Base-by-base conservation (phyloP, 495 filamentous ascomycete species). In the Xylaria telfairii region DNA sequence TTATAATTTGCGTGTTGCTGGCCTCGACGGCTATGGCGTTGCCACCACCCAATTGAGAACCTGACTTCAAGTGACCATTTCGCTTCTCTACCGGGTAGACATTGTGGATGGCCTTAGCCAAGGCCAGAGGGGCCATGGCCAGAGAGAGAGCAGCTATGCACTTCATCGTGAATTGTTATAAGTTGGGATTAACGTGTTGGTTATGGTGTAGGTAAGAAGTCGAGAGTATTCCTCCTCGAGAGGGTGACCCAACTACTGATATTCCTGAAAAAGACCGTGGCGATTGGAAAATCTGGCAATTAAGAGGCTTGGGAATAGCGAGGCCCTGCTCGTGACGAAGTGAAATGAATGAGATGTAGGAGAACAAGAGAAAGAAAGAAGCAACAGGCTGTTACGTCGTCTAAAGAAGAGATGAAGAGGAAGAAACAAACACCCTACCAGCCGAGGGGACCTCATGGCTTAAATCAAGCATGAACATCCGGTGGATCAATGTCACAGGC, bases 261-360 rank as follows among this genome's bases (percentile, higher is more conserved):
- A 62, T 74, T 75, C 68, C 51, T 59, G 63, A 65, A 74, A 73
- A 79, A 74, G 71, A 79, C 70, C 60, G 73, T 78, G 63, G 53
- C 60, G 68, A 39, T 68, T 68, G 30, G 9, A 21, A n/a, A 57
- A 71, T 74, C 70, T 78, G 74, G 74, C 76, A 72, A 78, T 74
- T 62, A 62, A 53, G 60, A 71, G 68, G 74, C 75, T 71, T 75
- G 65, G 70, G 73, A 80, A 76, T 56, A 79, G 83, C 84, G 86
- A 87, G 86, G 79, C 82, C 85, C 86, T 87, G 85, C 86, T 87
- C 86, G 86, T 81, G 74, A 80, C 75, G 77, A 83, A 83, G 77
- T 72, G 78, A 78, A 74, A 75, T 65, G 74, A 81, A 75, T 65
- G 72, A 42, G 51, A 61, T 59, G 69, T 60, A 71, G 53, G 66